phyloP scores from a whole-genome alignment of 139 green algal genomes.

The Medakamo hakoo region DNA sequence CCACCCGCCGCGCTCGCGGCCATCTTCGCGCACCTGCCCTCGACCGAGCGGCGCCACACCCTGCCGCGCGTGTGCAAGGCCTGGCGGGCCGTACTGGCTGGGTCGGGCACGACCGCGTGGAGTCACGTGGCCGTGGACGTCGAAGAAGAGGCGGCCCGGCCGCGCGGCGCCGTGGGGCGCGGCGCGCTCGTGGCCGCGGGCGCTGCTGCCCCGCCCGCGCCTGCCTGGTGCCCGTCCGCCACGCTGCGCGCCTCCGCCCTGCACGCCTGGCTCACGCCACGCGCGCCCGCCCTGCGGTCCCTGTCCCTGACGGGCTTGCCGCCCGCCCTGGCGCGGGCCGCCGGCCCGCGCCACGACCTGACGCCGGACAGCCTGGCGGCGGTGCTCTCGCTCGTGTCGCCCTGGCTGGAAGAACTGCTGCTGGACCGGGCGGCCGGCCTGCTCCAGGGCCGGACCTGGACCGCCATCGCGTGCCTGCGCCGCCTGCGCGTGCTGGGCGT shows the following conservation, averaged over 20 bases:
- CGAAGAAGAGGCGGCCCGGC: neutral
- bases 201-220: too few relatives aligned
- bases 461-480: neutral
- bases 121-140: neutral
- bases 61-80: neutral
- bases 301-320: conserved; percentile 3
- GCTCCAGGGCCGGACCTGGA: neutral
- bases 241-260: neutral
- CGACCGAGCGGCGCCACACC: neutral
- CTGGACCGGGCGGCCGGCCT: neutral
- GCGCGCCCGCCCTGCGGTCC: conserved; percentile 3
- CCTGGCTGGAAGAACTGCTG: neutral
- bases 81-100: neutral
- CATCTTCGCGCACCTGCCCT: neutral
- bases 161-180: too few relatives aligned
- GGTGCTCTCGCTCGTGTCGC: neutral
- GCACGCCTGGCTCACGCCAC: neutral
- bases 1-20: neutral
- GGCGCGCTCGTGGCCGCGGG: neutral
- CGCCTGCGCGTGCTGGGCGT: neutral
- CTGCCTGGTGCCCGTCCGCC: neutral
- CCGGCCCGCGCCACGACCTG: conserved; percentile 1
- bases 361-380: neutral
- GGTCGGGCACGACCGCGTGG: neutral
- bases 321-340: neutral